Evolutionary conservation across 164 flowering plant species (phyloP).

Genomic region (Magnolia kwangsiensis): DNA sequence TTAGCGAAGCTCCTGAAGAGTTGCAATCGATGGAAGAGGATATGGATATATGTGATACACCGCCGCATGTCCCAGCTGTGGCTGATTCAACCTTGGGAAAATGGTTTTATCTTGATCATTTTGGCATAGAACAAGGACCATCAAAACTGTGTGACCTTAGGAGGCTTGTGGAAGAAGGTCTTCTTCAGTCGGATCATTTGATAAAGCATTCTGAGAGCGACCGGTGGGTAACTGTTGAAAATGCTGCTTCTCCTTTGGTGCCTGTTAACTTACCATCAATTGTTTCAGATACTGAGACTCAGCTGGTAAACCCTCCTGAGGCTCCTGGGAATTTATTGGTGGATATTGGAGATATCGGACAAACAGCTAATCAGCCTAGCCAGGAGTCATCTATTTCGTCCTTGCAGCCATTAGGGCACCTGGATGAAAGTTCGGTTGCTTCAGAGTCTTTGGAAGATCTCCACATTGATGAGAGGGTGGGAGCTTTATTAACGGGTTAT

Average conservation of each 20-base stretch:
- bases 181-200: conserved; percentile 79
- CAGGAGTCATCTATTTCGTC: conserved; percentile 23
- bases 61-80: conserved; percentile 67
- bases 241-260: conserved; percentile 85
- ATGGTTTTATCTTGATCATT: conserved; percentile 90
- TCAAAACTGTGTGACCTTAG: conserved; percentile 72
- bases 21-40: conserved; percentile 94
- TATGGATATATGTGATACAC: conserved; percentile 97
- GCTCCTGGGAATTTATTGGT: conserved; percentile 85
- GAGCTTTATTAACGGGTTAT: conserved; percentile 56
- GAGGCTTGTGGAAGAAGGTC: conserved; percentile 67
- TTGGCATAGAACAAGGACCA: conserved; percentile 84
- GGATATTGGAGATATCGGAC: conserved; percentile 53
- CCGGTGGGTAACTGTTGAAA: conserved; percentile 94
- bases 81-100: conserved; percentile 52
- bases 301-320: conserved; percentile 85
- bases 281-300: conserved; percentile 69
- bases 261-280: conserved; percentile 49
- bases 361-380: conserved; percentile 20
- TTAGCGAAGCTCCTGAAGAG: conserved; percentile 57
- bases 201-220: conserved; percentile 79
- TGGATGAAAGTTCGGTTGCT: conserved; percentile 23
- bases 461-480: conserved; percentile 78
- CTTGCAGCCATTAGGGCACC: conserved; percentile 9
- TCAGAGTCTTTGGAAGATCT: conserved; percentile 44